phyloP scores from a whole-genome alignment of 208 protist genomes.

The Angomonas ambiguus region DNA sequence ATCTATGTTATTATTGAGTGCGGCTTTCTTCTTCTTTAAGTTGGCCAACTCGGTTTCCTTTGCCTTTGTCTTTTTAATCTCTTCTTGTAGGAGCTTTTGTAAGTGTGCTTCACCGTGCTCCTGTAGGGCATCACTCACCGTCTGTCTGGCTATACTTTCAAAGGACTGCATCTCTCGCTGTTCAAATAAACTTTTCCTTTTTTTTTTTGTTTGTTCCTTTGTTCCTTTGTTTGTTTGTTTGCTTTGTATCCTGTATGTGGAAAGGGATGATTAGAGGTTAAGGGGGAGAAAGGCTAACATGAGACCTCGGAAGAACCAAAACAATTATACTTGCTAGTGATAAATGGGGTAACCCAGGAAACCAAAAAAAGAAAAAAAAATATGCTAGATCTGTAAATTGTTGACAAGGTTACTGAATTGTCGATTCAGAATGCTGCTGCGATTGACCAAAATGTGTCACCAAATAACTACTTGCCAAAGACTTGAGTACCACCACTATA shows the following conservation, averaged over 20 bases:
- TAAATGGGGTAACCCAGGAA: not conserved
- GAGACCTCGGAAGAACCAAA: no score
- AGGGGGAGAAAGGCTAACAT: no score
- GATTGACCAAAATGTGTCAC: slow-evolving; percentile 22
- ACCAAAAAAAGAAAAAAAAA: not conserved
- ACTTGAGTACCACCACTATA: slow-evolving; percentile 5
- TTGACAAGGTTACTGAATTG: no score
- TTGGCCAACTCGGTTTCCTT: slow-evolving; percentile 58
- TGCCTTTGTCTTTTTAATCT: slow-evolving; percentile 68
- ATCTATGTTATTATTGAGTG: slow-evolving; percentile 29
- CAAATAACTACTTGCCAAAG: slow-evolving; percentile 23
- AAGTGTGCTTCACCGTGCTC: slow-evolving; percentile 56
- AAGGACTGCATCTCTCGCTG: slow-evolving; percentile 20
- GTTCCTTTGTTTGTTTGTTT: no score
- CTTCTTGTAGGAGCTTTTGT: slow-evolving; percentile 56
- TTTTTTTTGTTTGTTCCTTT: not conserved
- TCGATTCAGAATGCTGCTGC: no score
- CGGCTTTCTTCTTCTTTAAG: slow-evolving; percentile 43
- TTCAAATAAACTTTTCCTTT: not conserved
- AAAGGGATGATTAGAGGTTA: no score
- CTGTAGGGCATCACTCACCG: no score
- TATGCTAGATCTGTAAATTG: no score
- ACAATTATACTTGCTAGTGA: no score
- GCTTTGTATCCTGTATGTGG: no score
- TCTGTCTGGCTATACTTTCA: slow-evolving; percentile 33